A percentile compares a stretch with the other conserved stretches of the same genome.
phyloP scores from a whole-genome alignment of 352 stramenopile genomes.

The Phytophthora macrochlamydospora region DNA sequence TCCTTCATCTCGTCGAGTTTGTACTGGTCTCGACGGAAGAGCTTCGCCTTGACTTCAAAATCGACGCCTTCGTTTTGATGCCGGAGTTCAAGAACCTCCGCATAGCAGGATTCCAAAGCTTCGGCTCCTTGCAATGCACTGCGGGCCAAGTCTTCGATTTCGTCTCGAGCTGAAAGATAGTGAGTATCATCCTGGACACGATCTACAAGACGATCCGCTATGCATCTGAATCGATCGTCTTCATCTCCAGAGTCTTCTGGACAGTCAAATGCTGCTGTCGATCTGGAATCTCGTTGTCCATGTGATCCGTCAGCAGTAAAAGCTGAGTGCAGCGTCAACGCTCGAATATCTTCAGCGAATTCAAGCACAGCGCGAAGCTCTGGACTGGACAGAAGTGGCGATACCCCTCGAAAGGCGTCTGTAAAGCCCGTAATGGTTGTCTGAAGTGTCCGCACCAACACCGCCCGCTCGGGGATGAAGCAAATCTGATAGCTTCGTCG shows the following conservation, averaged over 20 bases:
- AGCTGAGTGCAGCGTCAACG: slow-evolving; percentile 23
- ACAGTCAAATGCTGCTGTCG: too few species aligned
- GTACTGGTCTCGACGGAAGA: slow-evolving; percentile 55
- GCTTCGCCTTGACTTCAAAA: slow-evolving; percentile 48
- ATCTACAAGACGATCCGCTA: slow-evolving; percentile 30
- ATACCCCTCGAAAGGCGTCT: slow-evolving; percentile 46
- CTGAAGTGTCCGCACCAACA: slow-evolving; percentile 34
- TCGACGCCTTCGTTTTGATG: slow-evolving; percentile 49
- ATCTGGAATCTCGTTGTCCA: too few species aligned
- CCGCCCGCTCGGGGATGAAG: slow-evolving; percentile 42
- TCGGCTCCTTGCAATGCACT: slow-evolving; percentile 27
- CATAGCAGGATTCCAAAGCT: slow-evolving; percentile 42
- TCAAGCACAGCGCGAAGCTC: slow-evolving; percentile 50
- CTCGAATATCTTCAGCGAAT: slow-evolving; percentile 58
- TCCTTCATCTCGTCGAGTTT: slow-evolving; percentile 44
- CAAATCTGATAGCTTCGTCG: slow-evolving; percentile 29
- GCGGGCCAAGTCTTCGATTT: slow-evolving; percentile 49
- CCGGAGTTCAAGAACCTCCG: slow-evolving; percentile 34
- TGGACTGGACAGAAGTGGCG: slow-evolving; percentile 36
- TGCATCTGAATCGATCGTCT: slow-evolving; percentile 11
- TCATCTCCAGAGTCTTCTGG: background rate
- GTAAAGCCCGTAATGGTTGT: slow-evolving; percentile 39
- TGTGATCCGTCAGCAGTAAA: background rate
- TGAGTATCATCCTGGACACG: slow-evolving; percentile 38
- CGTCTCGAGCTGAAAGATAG: slow-evolving; percentile 37